Conservation (phyloP, 2,329 filamentous ascomycete genomes). For the Xylariaceae sp. region DNA sequence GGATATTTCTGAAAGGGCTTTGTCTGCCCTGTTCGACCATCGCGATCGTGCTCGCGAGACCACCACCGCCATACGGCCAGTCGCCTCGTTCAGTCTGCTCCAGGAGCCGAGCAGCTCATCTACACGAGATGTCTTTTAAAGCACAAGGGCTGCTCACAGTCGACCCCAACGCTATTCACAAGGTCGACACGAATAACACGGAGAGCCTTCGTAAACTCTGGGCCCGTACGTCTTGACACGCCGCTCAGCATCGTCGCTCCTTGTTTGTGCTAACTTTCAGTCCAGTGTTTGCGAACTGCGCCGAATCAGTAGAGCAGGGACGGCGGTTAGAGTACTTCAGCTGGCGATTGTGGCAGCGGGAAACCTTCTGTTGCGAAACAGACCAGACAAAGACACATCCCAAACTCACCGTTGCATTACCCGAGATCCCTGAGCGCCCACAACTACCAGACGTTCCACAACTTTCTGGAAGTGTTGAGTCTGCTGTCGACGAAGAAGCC, state of each 20-base stretch:
- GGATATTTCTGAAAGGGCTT: too few relatives aligned
- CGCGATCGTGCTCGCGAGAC: constrained; percentile 17
- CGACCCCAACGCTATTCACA: constrained; percentile 85
- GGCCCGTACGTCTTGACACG: constrained; percentile 73
- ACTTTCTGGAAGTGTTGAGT: constrained; percentile 72
- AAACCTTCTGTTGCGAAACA: constrained; percentile 79
- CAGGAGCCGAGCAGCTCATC: constrained; percentile 17
- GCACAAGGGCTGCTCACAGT: constrained; percentile 81
- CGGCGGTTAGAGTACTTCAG: constrained; percentile 88
- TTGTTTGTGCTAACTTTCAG: constrained; percentile 28
- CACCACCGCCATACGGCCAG: constrained; percentile 11
- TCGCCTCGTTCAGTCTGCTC: constrained; percentile 11
- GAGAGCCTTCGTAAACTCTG: constrained; percentile 96
- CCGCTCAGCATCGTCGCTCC: too few relatives aligned
- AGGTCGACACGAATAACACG: constrained; percentile 86
- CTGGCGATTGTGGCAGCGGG: constrained; percentile 91
- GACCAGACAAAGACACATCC: constrained; percentile 42
- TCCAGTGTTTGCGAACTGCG: constrained; percentile 86
- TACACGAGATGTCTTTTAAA: constrained; percentile 66
- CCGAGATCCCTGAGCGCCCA: constrained; percentile 39
- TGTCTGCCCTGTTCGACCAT: constrained; percentile 8
- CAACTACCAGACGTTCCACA: constrained; percentile 54
- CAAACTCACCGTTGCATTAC: constrained; percentile 31
- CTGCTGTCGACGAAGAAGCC: constrained; percentile 60
- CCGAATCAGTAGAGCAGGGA: constrained; percentile 88